Evolutionary conservation across 805 yeast genomes (phyloP), one percentile per base, ranked within the genome.

Genomic region (Jamesozyma rosinii): DNA sequence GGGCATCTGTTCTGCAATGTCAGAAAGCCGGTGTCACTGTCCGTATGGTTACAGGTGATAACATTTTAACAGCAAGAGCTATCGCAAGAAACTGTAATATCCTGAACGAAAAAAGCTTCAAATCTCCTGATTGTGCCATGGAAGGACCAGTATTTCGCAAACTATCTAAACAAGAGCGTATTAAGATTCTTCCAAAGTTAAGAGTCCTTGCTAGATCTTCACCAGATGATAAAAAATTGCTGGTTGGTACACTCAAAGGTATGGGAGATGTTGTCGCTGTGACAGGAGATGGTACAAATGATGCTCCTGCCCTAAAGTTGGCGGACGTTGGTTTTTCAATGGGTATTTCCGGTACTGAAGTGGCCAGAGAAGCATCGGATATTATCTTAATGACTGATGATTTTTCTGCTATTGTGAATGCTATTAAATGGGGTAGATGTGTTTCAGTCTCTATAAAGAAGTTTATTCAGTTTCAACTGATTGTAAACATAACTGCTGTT

Each of bases 341-440:
- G 99, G 99, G 99, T 51, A 86, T 89, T 47, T 75, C 95, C 8
- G 99, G 99, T 51, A 92, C 98, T 2, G 99, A 92, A 66, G 97
- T 92, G 48, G 98, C 99, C 9, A 78, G 96, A 63, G 99, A 92
- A 61, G 98, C 98, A 6, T 85, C 90, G 9, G 95, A 86, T 66
- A 86, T 86, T 53, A 85, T 86, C 52, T 72, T 86, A 49, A 86
- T 86, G 92, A 89, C 90, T 37, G 95, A 92, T 67, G 95, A 92
- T 67, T 92, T 92, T 59, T 71, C 86, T 4, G 89, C 94, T 35
- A 92, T 92, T 64, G 97, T 92, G 37, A 85, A 86, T 61, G 99
- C 98, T 19, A 85, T 92, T 56, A 85, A 87, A 65, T 92, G 98
- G 98, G 99, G 99, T 42, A 76, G 99, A 65, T 89, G 97, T 42